phyloP scores from a whole-genome alignment of 2,329 filamentous ascomycete genomes.

The Emmonsiellopsis sp. region DNA sequence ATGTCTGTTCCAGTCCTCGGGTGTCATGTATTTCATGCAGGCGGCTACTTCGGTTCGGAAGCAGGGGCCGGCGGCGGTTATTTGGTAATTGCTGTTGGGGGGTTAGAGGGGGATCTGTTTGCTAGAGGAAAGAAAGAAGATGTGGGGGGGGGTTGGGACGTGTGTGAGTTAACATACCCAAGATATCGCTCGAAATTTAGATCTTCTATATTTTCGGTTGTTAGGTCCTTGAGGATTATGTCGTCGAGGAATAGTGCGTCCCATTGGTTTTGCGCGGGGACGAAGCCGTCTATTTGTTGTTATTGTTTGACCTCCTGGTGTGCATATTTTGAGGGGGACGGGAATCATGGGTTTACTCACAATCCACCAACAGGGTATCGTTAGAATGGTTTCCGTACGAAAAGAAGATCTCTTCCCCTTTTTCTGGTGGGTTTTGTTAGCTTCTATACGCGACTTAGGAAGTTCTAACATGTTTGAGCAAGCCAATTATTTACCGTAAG shows the following conservation, averaged over 20 bases:
- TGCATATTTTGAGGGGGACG: neutral
- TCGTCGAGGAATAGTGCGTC: conserved; percentile 34
- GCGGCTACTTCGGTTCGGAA: conserved; percentile 35
- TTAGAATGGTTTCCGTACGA: conserved; percentile 36
- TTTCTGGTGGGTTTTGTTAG: conserved; percentile 14
- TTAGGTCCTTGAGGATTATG: conserved; percentile 27
- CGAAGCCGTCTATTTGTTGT: conserved; percentile 30
- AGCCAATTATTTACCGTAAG: conserved; percentile 18
- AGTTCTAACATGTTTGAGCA: neutral
- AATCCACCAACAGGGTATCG: conserved; percentile 35
- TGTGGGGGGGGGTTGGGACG: neutral
- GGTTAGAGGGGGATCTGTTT: neutral
- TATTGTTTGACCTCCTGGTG: neutral
- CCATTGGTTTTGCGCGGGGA: conserved; percentile 29
- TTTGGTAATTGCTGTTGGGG: conserved; percentile 26
- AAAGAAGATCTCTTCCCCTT: conserved; percentile 35
- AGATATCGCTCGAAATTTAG: conserved; percentile 29
- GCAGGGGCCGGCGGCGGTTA: conserved; percentile 29
- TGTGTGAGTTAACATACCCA: conserved; percentile 21
- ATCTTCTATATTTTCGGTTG: conserved; percentile 21
- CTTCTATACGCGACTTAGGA: neutral
- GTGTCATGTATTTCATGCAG: conserved; percentile 30
- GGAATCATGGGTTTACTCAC: conserved; percentile 18
- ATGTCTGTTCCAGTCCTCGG: conserved; percentile 29
- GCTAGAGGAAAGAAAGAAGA: neutral